A percentile compares a stretch with the other conserved stretches of the same genome.
Conservation (phyloP, 495 filamentous ascomycete genomes). For the Wilcoxina mikolae region DNA sequence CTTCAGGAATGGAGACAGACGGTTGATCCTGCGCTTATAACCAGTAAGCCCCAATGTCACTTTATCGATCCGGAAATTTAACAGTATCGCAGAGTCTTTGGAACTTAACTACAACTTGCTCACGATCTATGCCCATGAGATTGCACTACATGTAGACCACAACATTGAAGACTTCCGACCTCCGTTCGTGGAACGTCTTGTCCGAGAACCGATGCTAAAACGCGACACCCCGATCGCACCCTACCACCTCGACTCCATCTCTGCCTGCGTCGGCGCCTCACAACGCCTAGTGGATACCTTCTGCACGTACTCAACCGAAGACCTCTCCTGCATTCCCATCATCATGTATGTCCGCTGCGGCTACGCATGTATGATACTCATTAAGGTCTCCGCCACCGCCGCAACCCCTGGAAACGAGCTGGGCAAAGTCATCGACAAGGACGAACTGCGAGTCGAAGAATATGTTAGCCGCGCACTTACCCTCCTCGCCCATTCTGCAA, state of each 20-base stretch:
- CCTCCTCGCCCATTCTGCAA: conserved; percentile 50
- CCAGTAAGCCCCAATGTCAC: background rate
- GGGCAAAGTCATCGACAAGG: conserved; percentile 59
- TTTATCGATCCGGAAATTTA: background rate
- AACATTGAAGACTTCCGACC: conserved; percentile 45
- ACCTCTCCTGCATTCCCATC: conserved; percentile 57
- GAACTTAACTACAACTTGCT: conserved; percentile 48
- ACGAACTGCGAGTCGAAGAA: conserved; percentile 58
- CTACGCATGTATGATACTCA: conserved; percentile 70
- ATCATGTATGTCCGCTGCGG: conserved; percentile 62
- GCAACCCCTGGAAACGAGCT: conserved; percentile 52
- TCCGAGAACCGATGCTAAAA: conserved; percentile 28
- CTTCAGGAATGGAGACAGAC: conserved; percentile 47
- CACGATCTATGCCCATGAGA: conserved; percentile 74
- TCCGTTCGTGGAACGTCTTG: conserved; percentile 36
- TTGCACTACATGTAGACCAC: conserved; percentile 61
- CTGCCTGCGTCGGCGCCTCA: conserved; percentile 53
- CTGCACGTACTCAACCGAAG: conserved; percentile 41
- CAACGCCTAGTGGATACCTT: conserved; percentile 63
- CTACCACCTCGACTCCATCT: conserved; percentile 57
- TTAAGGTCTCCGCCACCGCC: conserved; percentile 75
- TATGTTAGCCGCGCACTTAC: conserved; percentile 54
- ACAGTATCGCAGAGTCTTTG: conserved; percentile 35
- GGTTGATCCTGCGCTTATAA: background rate
- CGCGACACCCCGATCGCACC: conserved; percentile 37